phyloP scores from a whole-genome alignment of 169 alveolate genomes.

The Plasmodium vivax region DNA sequence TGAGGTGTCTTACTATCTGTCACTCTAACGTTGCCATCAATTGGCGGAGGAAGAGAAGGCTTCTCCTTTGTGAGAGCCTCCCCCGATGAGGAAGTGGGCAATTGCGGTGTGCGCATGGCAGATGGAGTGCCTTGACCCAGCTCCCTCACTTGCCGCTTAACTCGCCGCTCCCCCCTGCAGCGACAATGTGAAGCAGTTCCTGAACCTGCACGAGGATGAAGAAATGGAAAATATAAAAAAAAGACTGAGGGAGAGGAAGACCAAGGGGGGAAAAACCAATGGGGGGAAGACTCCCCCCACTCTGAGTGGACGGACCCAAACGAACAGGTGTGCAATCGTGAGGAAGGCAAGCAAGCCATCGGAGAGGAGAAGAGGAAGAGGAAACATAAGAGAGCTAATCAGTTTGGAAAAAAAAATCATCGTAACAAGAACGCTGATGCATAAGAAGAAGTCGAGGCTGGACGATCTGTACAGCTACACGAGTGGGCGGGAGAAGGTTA shows the following conservation, averaged over 20 bases:
- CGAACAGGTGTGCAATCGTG: neutral
- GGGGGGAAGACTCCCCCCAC: neutral
- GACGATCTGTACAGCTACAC: slow-evolving; percentile 49
- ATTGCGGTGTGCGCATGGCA: too few relatives aligned
- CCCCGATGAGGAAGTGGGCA: too few relatives aligned
- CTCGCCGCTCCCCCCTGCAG: neutral
- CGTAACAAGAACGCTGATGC: slow-evolving; percentile 45
- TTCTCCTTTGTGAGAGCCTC: neutral
- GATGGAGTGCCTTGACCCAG: too few relatives aligned
- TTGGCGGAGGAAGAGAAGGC: neutral
- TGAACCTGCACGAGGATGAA: slow-evolving; percentile 19
- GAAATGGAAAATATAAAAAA: slow-evolving; percentile 35
- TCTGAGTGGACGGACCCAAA: neutral
- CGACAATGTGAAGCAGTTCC: slow-evolving; percentile 1
- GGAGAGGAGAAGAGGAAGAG: slow-evolving; percentile 13
- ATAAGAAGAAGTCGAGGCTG: slow-evolving; percentile 27
- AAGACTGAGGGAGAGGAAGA: slow-evolving; percentile 7
- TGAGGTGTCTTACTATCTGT: too few relatives aligned
- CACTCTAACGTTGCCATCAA: neutral
- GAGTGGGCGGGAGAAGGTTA: slow-evolving; percentile 34
- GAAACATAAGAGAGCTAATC: slow-evolving; percentile 49
- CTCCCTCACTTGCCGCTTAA: neutral
- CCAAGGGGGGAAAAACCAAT: neutral
- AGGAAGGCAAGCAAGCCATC: neutral
- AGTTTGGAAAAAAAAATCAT: slow-evolving; percentile 52